Conservation (phyloP, 2,329 filamentous ascomycete genomes). For the Lachnellula occidentalis region DNA sequence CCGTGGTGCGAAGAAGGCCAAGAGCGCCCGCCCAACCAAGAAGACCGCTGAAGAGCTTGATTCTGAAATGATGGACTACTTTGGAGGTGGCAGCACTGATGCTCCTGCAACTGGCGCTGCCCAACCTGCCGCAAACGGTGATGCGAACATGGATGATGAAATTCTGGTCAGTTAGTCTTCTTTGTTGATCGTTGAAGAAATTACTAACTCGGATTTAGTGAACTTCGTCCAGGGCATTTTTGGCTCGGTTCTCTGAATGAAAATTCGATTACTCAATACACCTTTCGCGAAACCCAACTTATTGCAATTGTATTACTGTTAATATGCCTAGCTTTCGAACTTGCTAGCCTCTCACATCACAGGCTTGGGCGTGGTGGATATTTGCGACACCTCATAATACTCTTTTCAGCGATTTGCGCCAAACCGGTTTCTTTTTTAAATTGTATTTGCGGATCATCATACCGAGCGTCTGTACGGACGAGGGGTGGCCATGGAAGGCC, state of each 20-base stretch:
- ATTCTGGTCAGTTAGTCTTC: conserved; percentile 35
- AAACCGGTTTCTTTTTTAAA: conserved; percentile 10
- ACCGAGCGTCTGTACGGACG: background rate
- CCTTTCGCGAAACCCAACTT: conserved; percentile 4
- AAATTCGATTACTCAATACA: conserved; percentile 1
- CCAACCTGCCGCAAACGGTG: conserved; percentile 37
- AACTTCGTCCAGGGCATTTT: background rate
- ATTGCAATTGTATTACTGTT: conserved; percentile 14
- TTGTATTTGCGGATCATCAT: conserved; percentile 8
- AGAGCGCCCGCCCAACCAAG: conserved; percentile 62
- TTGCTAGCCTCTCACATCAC: conserved; percentile 8
- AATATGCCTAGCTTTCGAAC: conserved; percentile 2
- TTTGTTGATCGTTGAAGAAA: background rate
- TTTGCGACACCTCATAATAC: conserved; percentile 10
- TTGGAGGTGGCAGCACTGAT: conserved; percentile 49
- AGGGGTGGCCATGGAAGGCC: background rate
- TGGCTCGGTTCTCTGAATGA: background rate
- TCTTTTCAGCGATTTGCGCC: background rate
- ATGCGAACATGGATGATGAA: conserved; percentile 63
- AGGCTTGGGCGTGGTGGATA: conserved; percentile 6
- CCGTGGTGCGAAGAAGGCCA: conserved; percentile 32
- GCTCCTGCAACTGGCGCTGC: conserved; percentile 23
- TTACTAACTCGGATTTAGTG: conserved; percentile 9
- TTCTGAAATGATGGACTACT: conserved; percentile 97
- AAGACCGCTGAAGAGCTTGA: conserved; percentile 96